A percentile compares a stretch with the other conserved stretches of the same genome.
These are phyloP conservation scores for Fomitopsis serialis DNA, from an alignment of 768 basidiomycete genomes.

Conservation along the genomic window DNA sequence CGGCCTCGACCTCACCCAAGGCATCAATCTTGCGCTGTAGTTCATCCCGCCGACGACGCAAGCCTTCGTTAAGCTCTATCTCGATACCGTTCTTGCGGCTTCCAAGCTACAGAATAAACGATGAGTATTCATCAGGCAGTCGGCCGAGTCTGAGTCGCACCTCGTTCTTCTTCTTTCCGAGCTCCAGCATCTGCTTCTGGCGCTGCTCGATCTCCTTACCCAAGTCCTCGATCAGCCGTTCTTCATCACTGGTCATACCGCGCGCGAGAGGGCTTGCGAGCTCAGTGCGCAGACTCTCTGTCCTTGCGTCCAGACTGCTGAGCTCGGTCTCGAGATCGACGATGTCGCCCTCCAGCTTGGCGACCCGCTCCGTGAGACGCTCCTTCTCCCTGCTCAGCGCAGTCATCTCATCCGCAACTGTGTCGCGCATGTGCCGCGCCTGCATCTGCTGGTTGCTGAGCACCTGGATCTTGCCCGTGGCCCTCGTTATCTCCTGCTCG, in stretches of 20 bases:
- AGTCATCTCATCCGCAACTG: conserved; percentile 56
- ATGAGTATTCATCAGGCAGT: background rate
- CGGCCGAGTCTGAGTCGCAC: conserved; percentile 35
- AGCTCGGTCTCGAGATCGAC: conserved; percentile 74
- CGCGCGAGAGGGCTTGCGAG: conserved; percentile 69
- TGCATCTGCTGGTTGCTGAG: conserved; percentile 65
- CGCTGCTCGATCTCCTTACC: conserved; percentile 72
- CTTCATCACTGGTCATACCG: conserved; percentile 71
- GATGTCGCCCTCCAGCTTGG: conserved; percentile 58
- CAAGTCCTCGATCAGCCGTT: conserved; percentile 55
- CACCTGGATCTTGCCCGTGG: conserved; percentile 70
- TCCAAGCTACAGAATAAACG: conserved; percentile 22
- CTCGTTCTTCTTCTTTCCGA: conserved; percentile 64
- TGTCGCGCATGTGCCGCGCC: conserved; percentile 61
- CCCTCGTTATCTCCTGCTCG: conserved; percentile 83
- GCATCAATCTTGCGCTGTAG: conserved; percentile 70
- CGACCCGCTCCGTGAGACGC: conserved; percentile 52
- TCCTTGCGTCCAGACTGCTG: conserved; percentile 51
- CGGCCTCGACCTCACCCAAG: conserved; percentile 56
- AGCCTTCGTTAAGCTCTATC: conserved; percentile 88
- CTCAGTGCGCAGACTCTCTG: conserved; percentile 63
- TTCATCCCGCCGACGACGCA: conserved; percentile 77
- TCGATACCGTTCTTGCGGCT: conserved; percentile 77
- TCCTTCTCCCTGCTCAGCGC: conserved; percentile 66
- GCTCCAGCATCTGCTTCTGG: conserved; percentile 63